Conservation (phyloP, 257 asterid genomes). For the Przewalskia tangutica region DNA sequence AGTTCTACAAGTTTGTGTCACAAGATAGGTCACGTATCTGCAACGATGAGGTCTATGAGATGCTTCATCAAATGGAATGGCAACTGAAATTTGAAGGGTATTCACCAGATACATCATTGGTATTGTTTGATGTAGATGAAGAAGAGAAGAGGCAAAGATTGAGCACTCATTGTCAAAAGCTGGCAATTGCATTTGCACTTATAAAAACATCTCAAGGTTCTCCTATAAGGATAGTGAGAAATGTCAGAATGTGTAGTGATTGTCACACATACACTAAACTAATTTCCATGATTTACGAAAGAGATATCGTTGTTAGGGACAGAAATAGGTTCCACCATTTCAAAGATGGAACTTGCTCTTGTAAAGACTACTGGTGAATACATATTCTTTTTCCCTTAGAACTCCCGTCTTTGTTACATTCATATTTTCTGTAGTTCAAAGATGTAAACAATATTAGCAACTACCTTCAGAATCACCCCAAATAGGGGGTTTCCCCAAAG, state of each 20-base stretch:
- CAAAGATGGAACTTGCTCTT: conserved; percentile 67
- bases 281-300: conserved; percentile 52
- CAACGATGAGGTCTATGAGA: conserved; percentile 38
- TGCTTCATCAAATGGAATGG: conserved; percentile 90
- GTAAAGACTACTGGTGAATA: conserved; percentile 76
- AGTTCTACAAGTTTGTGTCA: conserved; percentile 52
- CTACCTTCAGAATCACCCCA: neutral
- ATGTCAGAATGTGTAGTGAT: conserved; percentile 81
- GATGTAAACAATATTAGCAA: neutral
- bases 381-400: neutral
- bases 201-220: conserved; percentile 32
- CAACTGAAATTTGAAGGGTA: conserved; percentile 82
- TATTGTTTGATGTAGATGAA: conserved; percentile 52
- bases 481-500: neutral
- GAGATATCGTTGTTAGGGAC: conserved; percentile 62
- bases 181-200: conserved; percentile 75
- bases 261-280: conserved; percentile 66
- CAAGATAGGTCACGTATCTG: conserved; percentile 40
- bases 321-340: conserved; percentile 70
- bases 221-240: conserved; percentile 52
- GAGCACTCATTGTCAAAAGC: conserved; percentile 61
- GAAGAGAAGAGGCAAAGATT: conserved; percentile 64
- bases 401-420: neutral
- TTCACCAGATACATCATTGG: conserved; percentile 47
- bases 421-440: neutral